Conservation (phyloP, 805 yeast genomes). For the Metschnikowia lochheadii region DNA sequence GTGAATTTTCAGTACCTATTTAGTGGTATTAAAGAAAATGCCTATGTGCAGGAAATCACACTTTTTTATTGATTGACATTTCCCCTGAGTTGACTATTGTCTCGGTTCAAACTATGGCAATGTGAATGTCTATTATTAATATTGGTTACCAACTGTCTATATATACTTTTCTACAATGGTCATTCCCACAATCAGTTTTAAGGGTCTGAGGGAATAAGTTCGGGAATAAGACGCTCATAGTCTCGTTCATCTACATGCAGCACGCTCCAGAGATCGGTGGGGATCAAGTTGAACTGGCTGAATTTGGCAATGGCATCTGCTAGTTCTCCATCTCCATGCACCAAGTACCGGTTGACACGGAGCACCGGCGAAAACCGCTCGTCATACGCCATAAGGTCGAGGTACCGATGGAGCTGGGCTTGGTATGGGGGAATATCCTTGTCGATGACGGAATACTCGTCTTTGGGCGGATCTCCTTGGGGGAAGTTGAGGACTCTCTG, state of each 20-base stretch:
- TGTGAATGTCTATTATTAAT: too few relatives aligned
- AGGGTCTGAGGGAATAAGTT: conserved; percentile 14
- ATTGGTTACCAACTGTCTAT: too few relatives aligned
- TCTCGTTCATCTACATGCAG: conserved; percentile 24
- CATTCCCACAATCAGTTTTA: too few relatives aligned
- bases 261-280: conserved; percentile 23
- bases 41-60: too few relatives aligned
- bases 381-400: conserved; percentile 24
- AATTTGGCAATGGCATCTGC: conserved; percentile 20
- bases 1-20: too few relatives aligned
- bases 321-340: conserved; percentile 17
- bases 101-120: too few relatives aligned
- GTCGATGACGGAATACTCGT: conserved; percentile 11
- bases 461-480: conserved; percentile 6
- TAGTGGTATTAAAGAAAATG: too few relatives aligned
- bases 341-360: conserved; percentile 21
- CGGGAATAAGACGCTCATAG: conserved; percentile 24
- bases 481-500: conserved; percentile 9
- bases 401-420: conserved; percentile 18
- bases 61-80: too few relatives aligned
- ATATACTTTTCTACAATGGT: too few relatives aligned
- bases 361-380: conserved; percentile 23
- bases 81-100: too few relatives aligned
- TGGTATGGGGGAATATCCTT: conserved; percentile 22
- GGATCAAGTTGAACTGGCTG: conserved; percentile 20